Evolutionary conservation across 169 alveolate genomes (phyloP), one percentile per base, ranked within the genome.

Genomic region (Plasmodium gonderi): DNA sequence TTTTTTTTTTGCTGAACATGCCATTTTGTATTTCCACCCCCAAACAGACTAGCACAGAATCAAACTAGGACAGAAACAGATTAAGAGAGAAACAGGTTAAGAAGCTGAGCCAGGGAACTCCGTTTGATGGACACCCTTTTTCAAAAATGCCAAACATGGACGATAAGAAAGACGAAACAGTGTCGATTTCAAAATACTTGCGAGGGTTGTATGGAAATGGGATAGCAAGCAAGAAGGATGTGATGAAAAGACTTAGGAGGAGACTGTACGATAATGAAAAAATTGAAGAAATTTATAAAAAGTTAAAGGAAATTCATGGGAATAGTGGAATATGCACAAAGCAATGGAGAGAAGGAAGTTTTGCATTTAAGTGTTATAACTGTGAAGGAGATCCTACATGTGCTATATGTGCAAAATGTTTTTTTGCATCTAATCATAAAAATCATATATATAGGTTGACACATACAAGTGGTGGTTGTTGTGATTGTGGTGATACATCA

Each of bases 401-500:
- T 72, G 95, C 93, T 14, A 74, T 81, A 3, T 91, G 95, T 42
- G 92, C 82, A 51, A 82, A 76, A 17, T 91, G 95, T 14, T 80
- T 81, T 23, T 81, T 91, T 44, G 68, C 38, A 26, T 79, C 93
- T 0, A 80, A 82, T 47, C 95, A 91, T 44, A 90, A 67, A 42
- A 90, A 72, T 23, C 95, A 91, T 44, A 68, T 72, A 17, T 78
- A 78, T n/a, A 68, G 51, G 7, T 40, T 91, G 17, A 91, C 92
- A 29, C 90, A 79, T 47, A 82, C 95, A 7, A 51, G 80, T 67
- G 92, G 93, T 11, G 95, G 95, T 9, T 81, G 93, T 23, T 91
- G 95, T 80, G 95, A 91, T 38, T 91, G 95, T 69, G 95, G 95
- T 1, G 93, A 91, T 60, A 75, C 91, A 0, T 67, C 92, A n/a